Conservation (phyloP, 495 filamentous ascomycete genomes). For the Penicillium pancosmium region DNA sequence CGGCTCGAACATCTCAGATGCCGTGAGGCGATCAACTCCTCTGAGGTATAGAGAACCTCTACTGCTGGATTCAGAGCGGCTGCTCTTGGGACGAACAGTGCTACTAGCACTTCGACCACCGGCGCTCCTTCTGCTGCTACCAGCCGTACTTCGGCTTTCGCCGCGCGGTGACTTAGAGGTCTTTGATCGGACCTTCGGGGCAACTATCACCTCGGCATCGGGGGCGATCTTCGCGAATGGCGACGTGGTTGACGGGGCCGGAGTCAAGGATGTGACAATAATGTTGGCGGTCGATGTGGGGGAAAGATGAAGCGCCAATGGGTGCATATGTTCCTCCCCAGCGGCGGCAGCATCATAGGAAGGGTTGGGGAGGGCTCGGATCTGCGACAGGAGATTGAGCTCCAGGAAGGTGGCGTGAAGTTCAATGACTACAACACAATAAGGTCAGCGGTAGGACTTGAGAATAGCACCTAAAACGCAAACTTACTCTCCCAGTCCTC, state of each 20-base stretch:
- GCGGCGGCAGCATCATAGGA: conserved; percentile 53
- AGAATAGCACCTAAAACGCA: neutral
- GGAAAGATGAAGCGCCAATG: conserved; percentile 88
- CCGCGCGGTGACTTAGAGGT: conserved; percentile 53
- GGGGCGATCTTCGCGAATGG: conserved; percentile 90
- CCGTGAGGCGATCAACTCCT: conserved; percentile 68
- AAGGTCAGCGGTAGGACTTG: conserved; percentile 14
- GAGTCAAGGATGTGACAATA: conserved; percentile 74
- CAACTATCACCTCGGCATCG: conserved; percentile 95
- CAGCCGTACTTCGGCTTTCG: conserved; percentile 73
- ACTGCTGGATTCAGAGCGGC: conserved; percentile 58
- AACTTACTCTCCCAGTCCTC: conserved; percentile 88
- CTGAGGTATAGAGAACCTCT: conserved; percentile 72
- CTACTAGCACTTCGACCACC: conserved; percentile 71
- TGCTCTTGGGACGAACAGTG: conserved; percentile 62
- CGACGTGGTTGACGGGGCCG: conserved; percentile 65
- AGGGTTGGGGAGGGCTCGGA: conserved; percentile 89
- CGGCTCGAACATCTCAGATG: conserved; percentile 73
- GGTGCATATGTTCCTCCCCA: conserved; percentile 62
- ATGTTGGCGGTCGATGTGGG: conserved; percentile 96
- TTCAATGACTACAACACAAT: conserved; percentile 70
- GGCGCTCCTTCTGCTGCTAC: conserved; percentile 67
- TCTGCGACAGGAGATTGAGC: conserved; percentile 88
- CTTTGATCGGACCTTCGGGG: conserved; percentile 79
- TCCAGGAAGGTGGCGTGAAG: conserved; percentile 94